A percentile compares a stretch with the other conserved stretches of the same genome.
Evolutionary conservation across 2,329 filamentous ascomycete genomes (phyloP).

Genomic region (Colletotrichum phormii): DNA sequence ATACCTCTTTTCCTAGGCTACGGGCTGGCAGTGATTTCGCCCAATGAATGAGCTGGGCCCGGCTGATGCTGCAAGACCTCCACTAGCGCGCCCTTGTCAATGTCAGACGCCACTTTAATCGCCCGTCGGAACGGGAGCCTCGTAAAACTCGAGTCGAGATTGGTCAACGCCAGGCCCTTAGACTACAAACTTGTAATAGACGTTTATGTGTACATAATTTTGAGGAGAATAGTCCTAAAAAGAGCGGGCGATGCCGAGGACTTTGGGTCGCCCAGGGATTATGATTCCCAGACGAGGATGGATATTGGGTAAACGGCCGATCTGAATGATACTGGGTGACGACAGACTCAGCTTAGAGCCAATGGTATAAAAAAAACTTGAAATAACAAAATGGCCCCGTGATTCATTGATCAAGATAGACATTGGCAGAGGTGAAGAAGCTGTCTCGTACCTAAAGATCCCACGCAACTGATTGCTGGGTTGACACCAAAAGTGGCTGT

Average conservation of each 20-base stretch:
- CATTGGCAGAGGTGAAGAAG: background rate
- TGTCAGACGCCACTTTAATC: constrained; percentile 16
- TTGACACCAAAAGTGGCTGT: too few species aligned
- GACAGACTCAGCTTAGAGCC: constrained; percentile 5
- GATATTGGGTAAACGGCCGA: background rate
- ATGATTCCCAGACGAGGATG: background rate
- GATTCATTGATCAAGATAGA: background rate
- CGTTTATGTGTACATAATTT: constrained; percentile 31
- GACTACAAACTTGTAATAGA: constrained; percentile 35
- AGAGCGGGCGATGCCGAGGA: background rate
- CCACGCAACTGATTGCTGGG: too few species aligned
- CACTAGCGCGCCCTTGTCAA: constrained; percentile 9
- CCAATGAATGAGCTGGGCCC: constrained; percentile 6
- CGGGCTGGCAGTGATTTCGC: background rate
- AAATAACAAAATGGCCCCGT: background rate
- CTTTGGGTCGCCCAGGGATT: background rate
- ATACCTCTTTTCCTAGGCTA: background rate
- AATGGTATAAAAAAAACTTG: background rate
- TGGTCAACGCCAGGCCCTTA: constrained; percentile 9
- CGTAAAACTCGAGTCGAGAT: constrained; percentile 17
- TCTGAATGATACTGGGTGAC: background rate
- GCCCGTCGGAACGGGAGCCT: background rate
- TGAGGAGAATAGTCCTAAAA: constrained; percentile 8
- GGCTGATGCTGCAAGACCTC: constrained; percentile 5
- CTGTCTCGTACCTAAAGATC: too few species aligned